These are phyloP conservation scores for Coniferiporia sulphurascens DNA, from an alignment of 1,284 basidiomycete genomes.

Conservation along the genomic window DNA sequence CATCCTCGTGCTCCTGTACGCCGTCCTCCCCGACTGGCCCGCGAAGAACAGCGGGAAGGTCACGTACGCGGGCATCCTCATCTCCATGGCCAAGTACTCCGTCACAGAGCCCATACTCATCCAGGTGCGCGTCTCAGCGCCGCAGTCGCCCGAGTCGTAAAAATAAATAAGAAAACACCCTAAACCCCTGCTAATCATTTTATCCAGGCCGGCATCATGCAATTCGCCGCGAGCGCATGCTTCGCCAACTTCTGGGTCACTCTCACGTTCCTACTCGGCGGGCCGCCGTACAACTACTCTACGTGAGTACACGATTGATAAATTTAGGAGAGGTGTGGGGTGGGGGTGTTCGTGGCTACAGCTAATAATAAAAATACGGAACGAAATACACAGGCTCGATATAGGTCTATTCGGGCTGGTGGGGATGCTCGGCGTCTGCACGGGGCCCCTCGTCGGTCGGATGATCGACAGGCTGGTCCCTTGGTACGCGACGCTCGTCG, in stretches of 20 bases:
- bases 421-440: constrained; percentile 62
- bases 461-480: constrained; percentile 59
- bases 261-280: constrained; percentile 66
- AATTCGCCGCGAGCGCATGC: constrained; percentile 50
- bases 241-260: constrained; percentile 68
- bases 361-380: no score
- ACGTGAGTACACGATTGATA: constrained; percentile 38
- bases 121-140: constrained; percentile 24
- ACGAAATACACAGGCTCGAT: constrained; percentile 37
- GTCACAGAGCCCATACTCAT: constrained; percentile 66
- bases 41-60: constrained; percentile 50
- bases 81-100: constrained; percentile 63
- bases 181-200: neutral
- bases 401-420: constrained; percentile 71
- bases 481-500: constrained; percentile 59
- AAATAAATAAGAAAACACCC: no score
- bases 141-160: no score
- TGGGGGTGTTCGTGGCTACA: no score
- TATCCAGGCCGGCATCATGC: constrained; percentile 47
- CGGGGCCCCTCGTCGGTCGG: constrained; percentile 56
- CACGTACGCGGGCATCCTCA: constrained; percentile 56
- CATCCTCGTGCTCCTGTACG: constrained; percentile 49
- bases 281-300: constrained; percentile 58
- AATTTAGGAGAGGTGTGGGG: constrained; percentile 28
- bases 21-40: constrained; percentile 66